Evolutionary conservation across 257 asterid species (phyloP).

Genomic region (Solanum okadae): DNA sequence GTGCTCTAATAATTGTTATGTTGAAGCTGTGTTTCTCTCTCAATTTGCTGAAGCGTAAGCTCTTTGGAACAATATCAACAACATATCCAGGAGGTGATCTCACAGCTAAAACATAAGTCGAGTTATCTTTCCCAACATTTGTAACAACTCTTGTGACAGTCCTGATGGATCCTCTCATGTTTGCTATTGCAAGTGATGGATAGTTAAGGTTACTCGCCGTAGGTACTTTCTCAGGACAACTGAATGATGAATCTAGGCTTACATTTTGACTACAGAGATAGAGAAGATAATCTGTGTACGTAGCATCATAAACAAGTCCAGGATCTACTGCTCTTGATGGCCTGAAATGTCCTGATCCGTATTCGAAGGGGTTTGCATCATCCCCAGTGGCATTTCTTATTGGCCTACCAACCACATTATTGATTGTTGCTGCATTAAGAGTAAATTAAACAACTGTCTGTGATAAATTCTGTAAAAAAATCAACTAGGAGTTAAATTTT

Average conservation of each 20-base stretch:
- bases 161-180: conserved; percentile 6
- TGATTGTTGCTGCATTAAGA: conserved; percentile 1
- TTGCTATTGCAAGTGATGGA: conserved; percentile 35
- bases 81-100: conserved; percentile 20
- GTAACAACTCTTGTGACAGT: conserved; percentile 35
- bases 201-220: neutral
- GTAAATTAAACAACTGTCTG: neutral
- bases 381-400: no score
- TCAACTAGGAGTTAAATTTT: neutral
- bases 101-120: conserved; percentile 7
- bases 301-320: no score
- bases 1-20: conserved; percentile 18
- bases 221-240: no score
- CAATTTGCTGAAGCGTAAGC: conserved; percentile 1
- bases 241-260: fast-evolving
- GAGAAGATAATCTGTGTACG: no score
- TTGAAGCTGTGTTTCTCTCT: conserved; percentile 28
- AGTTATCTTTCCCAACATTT: conserved; percentile 25
- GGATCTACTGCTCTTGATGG: no score
- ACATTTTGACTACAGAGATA: no score
- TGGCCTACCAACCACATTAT: no score
- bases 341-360: no score
- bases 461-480: neutral
- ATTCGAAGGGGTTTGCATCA: no score
- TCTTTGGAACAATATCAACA: conserved; percentile 15